Evolutionary conservation across 176 grass and related monocot species (phyloP).

Genomic region (Eleusine indica): DNA sequence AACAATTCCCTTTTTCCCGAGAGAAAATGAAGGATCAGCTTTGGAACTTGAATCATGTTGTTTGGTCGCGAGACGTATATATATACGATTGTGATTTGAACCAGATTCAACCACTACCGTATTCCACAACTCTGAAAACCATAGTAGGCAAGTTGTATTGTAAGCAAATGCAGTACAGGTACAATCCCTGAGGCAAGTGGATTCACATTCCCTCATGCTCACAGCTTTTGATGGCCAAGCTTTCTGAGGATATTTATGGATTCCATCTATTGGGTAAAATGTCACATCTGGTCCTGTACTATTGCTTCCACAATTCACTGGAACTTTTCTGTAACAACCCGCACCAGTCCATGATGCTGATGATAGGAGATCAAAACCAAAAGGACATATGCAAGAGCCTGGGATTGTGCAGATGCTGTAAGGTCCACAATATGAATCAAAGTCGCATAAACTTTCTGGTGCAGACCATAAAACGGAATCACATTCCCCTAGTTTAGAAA

Average conservation of each 20-base stretch:
- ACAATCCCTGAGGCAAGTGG: conserved; percentile 14
- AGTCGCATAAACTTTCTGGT: neutral
- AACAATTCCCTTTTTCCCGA: neutral
- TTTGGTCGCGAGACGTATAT: neutral
- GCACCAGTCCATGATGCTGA: too few species aligned
- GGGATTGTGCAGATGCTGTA: neutral
- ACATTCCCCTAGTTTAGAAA: conserved; percentile 7
- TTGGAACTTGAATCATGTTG: neutral
- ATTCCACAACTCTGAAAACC: neutral
- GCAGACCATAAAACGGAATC: conserved; percentile 11
- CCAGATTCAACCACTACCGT: neutral
- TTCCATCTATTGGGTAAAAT: conserved; percentile 3
- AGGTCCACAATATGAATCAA: conserved; percentile 23
- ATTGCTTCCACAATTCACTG: too few species aligned
- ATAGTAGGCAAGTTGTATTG: neutral
- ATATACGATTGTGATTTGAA: neutral
- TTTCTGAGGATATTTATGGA: neutral
- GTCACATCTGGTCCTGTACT: too few species aligned
- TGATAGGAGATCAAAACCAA: neutral
- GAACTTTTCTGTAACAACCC: too few species aligned
- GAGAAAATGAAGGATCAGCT: neutral
- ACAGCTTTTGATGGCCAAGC: neutral
- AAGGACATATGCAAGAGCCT: neutral
- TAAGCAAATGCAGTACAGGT: conserved; percentile 35
- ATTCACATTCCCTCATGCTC: neutral